Evolutionary conservation across 2,329 filamentous ascomycete genomes (phyloP).

Genomic region (Furcasterigmium sp.): DNA sequence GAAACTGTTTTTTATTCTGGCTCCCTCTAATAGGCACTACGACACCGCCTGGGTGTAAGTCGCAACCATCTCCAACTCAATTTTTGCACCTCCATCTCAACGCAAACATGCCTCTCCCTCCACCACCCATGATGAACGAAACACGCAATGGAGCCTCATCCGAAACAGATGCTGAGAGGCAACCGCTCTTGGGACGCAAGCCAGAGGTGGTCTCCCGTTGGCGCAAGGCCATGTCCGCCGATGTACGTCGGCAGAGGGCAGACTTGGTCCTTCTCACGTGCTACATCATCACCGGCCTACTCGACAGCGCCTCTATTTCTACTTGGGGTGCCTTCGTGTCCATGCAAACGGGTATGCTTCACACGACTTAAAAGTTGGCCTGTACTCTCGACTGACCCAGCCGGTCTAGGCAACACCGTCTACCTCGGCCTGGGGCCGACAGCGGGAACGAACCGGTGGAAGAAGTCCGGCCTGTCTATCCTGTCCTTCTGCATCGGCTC

Average conservation of each 20-base stretch:
- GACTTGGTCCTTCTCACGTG: constrained; percentile 66
- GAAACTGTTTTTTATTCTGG: too few relatives aligned
- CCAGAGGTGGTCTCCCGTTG: constrained; percentile 13
- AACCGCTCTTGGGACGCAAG: constrained; percentile 25
- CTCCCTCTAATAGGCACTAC: too few relatives aligned
- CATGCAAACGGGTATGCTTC: constrained; percentile 66
- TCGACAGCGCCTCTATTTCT: constrained; percentile 71
- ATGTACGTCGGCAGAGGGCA: constrained; percentile 57
- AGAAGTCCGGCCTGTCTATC: constrained; percentile 68
- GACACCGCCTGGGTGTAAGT: too few relatives aligned
- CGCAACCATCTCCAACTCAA: too few relatives aligned
- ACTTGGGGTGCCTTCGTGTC: constrained; percentile 78
- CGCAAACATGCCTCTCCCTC: too few relatives aligned
- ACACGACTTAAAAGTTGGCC: too few relatives aligned
- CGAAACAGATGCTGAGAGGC: constrained; percentile 18
- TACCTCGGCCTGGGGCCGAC: constrained; percentile 72
- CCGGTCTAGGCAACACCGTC: constrained; percentile 75
- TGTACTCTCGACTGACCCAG: too few relatives aligned
- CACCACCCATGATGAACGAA: too few relatives aligned
- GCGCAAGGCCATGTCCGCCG: constrained; percentile 27
- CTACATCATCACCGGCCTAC: constrained; percentile 71
- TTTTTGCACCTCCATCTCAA: too few relatives aligned
- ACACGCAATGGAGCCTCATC: too few relatives aligned
- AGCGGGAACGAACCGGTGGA: constrained; percentile 55
- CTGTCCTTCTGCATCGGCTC: constrained; percentile 67